These are phyloP conservation scores for Rhodosporidiobolus sp. DNA, from an alignment of 768 basidiomycete genomes.

Conservation along the genomic window DNA sequence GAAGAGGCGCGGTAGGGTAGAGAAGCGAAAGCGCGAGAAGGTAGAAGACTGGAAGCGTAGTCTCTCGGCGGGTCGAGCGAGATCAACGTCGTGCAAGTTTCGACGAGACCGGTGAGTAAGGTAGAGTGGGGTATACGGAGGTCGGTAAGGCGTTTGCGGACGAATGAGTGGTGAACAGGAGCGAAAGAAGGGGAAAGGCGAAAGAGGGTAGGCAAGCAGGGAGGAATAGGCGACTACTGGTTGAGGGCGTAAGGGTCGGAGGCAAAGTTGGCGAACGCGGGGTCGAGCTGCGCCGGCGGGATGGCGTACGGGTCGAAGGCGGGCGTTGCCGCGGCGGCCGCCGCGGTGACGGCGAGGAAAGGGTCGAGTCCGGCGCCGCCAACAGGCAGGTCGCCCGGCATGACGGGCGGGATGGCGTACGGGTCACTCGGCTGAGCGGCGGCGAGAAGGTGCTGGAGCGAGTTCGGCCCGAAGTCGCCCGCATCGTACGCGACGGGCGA, in stretches of 20 bases:
- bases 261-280: constrained; percentile 4
- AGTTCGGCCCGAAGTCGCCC: constrained; percentile 4
- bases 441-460: constrained; percentile 20
- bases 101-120: no score
- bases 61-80: no score
- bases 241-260: not conserved
- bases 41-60: not conserved
- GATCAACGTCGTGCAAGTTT: no score
- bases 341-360: constrained; percentile 1
- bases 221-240: not conserved
- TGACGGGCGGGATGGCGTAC: constrained; percentile 16
- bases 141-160: no score
- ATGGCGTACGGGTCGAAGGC: constrained; percentile 27
- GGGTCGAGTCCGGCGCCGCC: not conserved
- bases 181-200: not conserved
- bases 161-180: no score
- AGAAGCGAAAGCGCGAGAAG: not conserved
- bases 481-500: not conserved
- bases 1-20: no score
- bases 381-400: not conserved
- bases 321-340: not conserved
- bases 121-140: no score
- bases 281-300: constrained; percentile 9
- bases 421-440: constrained; percentile 5
- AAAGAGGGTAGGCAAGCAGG: not conserved